Evolutionary conservation across 2,329 filamentous ascomycete genomes (phyloP), one percentile per base, ranked within the genome.

Genomic region (Beauveria scarabaeidicola): DNA sequence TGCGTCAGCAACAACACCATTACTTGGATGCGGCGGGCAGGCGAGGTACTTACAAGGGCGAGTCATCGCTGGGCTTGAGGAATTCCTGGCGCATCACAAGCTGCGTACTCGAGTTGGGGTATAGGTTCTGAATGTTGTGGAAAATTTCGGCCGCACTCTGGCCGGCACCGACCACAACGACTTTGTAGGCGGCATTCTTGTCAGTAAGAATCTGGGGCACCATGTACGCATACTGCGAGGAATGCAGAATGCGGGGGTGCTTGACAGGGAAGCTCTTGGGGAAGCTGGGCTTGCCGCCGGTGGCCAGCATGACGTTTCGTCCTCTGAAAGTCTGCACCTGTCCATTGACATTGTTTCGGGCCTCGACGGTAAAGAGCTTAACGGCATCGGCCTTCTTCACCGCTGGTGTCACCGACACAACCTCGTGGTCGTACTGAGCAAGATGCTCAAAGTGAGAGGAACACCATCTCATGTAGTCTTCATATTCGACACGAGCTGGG

Each of bases 91-190:
- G 86, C 79, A 96, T 93, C 61, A 97, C 77, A 60, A 99, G 75
- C 40, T 79, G 83, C 0, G 91, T 92, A 66, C 83, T 81, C 29
- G 89, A 85, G 70, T 93, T 91, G 43, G 91, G 91, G 70, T 95
- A 97, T 51, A 90, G 78, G 43, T 78, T 81, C 68, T 93, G 88
- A 53, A 97, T 77, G 72, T 96, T 92, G 76, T 90, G 88, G 77
- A 95, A 97, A 68, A 97, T 96, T 77, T 99, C 93, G 10, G 93
- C 93, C 2, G 91, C 91, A 71, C 90, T 95, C 77, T 99, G 93
- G 1, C 94, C 93, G 51, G 86, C 90, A 9, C 93, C 93, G 44
- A 97, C 79, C 11, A 97, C 89, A 9, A 90, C 92, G 56, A 97
- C 86, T 17, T 84, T 84, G 72, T 91, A 89, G 1, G 80, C 81